Base-by-base conservation (phyloP, 2,329 filamentous ascomycete species). In the Dothiorella sarmentorum region DNA sequence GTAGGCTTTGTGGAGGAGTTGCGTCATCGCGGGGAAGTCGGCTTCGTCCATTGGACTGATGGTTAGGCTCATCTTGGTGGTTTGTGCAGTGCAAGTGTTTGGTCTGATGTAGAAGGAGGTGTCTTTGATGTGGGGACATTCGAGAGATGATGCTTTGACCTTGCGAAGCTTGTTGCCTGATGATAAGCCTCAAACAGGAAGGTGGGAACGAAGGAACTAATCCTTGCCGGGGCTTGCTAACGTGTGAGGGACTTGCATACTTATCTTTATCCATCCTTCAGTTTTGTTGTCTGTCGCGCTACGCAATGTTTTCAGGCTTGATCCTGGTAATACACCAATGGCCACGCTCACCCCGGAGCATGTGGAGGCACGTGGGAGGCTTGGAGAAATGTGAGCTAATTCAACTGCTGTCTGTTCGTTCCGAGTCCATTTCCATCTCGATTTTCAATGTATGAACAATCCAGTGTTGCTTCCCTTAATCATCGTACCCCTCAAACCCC, bases 401-500 rank as follows among this genome's bases (percentile, higher is more conserved):
- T n/a, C n/a, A n/a, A n/a, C n/a, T n/a, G n/a, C n/a, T n/a, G n/a
- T n/a, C n/a, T n/a, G n/a, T n/a, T n/a, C n/a, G n/a, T n/a, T n/a
- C n/a, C n/a, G n/a, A n/a, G n/a, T n/a, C n/a, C n/a, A n/a, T n/a
- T n/a, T n/a, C n/a, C n/a, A n/a, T n/a, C n/a, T n/a, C n/a, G n/a
- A n/a, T n/a, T n/a, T n/a, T n/a, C n/a, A n/a, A n/a, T 22, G 13
- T 27, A 27, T 24, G 26, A n/a, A 11, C 24, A 27, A 27, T n/a
- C n/a, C n/a, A n/a, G 17, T 24, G 7, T 26, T 43, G 40, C 5
- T 4, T 24, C 13, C 5, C 5, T 51, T 20, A 52, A 9, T 55
- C 37, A 31, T 55, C 37, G 20, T 44, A 43, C 4, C 56, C 56
- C 56, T 59, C 56, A 52, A 52, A 56, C 13, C 58, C 58, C 40